Conservation (phyloP, 345 rosid species). For the Luvunga scandens region DNA sequence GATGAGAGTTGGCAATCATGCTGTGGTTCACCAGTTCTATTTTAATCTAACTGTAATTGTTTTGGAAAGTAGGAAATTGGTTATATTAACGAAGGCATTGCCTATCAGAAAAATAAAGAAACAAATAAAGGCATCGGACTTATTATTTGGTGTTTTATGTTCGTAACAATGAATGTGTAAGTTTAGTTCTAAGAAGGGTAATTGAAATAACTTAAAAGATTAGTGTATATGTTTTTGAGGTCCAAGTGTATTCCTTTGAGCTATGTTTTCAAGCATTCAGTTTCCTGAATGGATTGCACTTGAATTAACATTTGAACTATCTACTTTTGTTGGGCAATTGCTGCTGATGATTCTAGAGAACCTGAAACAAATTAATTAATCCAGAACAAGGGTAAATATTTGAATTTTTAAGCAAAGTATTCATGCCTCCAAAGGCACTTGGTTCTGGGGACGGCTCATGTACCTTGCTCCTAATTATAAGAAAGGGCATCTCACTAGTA, state of each 20-base stretch:
- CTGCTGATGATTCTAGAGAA: not conserved
- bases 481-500: not conserved
- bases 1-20: not conserved
- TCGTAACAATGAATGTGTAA: not conserved
- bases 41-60: not conserved
- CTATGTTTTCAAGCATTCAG: not conserved
- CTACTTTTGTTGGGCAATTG: not conserved
- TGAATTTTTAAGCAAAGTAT: not conserved
- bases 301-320: not conserved
- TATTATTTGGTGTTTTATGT: not conserved
- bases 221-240: not conserved
- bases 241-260: not conserved
- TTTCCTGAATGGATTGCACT: not conserved
- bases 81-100: too few species aligned
- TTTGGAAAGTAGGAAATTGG: not conserved
- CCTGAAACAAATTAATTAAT: not conserved
- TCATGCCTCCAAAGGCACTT: not conserved
- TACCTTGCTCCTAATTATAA: not conserved
- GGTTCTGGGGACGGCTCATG: not conserved
- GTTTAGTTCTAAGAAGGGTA: not conserved
- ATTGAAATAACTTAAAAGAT: not conserved
- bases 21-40: too few species aligned
- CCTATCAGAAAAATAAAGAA: too few species aligned
- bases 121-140: not conserved
- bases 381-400: not conserved